Evolutionary conservation across 345 rosid species (phyloP).

Genomic region (Salix dunnii): DNA sequence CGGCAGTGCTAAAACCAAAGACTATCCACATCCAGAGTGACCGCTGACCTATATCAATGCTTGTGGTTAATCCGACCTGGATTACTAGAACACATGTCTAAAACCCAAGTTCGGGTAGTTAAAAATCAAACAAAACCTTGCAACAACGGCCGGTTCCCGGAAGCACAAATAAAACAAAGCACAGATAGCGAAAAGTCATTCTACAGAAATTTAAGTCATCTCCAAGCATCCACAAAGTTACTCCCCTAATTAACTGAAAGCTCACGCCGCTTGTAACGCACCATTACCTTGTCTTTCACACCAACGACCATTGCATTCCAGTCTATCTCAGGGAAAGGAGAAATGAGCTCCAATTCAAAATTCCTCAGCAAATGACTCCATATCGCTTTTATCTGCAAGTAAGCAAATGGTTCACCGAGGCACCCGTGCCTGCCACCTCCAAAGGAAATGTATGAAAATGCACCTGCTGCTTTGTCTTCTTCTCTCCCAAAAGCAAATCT

Average conservation of each 20-base stretch:
- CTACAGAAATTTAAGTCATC: background rate
- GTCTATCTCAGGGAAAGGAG: conserved; percentile 95
- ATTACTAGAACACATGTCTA: background rate
- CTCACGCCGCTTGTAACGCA: conserved; percentile 55
- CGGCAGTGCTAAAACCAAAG: background rate
- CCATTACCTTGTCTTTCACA: conserved; percentile 95
- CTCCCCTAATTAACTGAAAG: conserved; percentile 10
- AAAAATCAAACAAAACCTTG: conserved; percentile 1
- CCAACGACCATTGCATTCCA: conserved; percentile 99
- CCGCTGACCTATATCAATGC: background rate
- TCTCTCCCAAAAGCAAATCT: conserved; percentile 84
- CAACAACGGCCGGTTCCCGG: background rate
- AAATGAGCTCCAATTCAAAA: conserved; percentile 77
- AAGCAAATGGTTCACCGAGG: conserved; percentile 96
- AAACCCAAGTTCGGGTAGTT: background rate
- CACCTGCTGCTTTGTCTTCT: conserved; percentile 86
- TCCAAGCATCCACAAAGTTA: conserved; percentile 3
- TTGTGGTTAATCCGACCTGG: background rate
- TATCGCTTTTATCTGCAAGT: conserved; percentile 96
- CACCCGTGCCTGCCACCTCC: conserved; percentile 99
- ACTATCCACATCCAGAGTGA: background rate
- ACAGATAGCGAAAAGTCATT: conserved; percentile 1
- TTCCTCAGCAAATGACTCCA: conserved; percentile 97
- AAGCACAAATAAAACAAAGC: conserved; percentile 1
- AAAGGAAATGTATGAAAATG: conserved; percentile 84